Conservation (phyloP, 164 flowering plant species). For the Annona squamosa region DNA sequence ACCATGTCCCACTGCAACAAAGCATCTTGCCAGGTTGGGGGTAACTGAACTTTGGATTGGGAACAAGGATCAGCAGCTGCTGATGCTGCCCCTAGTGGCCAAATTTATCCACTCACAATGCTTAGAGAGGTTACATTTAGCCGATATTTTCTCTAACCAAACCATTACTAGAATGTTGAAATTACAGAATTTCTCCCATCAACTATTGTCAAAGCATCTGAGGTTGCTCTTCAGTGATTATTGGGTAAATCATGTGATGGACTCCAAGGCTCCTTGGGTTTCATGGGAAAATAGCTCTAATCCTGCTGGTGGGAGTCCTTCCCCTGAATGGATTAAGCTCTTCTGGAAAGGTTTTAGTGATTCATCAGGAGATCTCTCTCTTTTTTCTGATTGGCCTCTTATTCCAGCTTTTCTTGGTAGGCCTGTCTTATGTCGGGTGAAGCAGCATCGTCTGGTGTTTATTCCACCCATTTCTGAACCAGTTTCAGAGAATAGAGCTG, state of each 20-base stretch:
- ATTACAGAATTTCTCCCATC: constrained; percentile 56
- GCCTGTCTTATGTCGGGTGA: constrained; percentile 81
- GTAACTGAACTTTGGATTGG: constrained; percentile 75
- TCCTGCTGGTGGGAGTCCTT: constrained; percentile 65
- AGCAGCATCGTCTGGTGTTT: constrained; percentile 66
- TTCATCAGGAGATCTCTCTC: constrained; percentile 49
- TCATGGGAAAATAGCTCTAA: constrained; percentile 63
- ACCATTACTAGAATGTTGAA: constrained; percentile 45
- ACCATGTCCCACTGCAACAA: constrained; percentile 80
- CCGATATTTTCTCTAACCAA: constrained; percentile 42
- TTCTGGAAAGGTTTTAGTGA: constrained; percentile 72
- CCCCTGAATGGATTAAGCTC: constrained; percentile 84
- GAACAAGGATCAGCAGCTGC: constrained; percentile 58
- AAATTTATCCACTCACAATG: constrained; percentile 70
- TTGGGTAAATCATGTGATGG: constrained; percentile 80
- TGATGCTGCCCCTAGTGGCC: constrained; percentile 61
- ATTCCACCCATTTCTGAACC: constrained; percentile 38
- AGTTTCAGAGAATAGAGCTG: constrained; percentile 17
- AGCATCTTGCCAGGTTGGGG: constrained; percentile 57
- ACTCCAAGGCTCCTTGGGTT: constrained; percentile 80
- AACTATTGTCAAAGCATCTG: constrained; percentile 64
- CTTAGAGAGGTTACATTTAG: constrained; percentile 51
- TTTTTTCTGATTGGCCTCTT: constrained; percentile 92
- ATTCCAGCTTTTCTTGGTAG: constrained; percentile 93
- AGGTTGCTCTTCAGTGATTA: constrained; percentile 57